Base-by-base conservation (phyloP, 2,329 filamentous ascomycete genomes). In the Balansia obtecta region DNA sequence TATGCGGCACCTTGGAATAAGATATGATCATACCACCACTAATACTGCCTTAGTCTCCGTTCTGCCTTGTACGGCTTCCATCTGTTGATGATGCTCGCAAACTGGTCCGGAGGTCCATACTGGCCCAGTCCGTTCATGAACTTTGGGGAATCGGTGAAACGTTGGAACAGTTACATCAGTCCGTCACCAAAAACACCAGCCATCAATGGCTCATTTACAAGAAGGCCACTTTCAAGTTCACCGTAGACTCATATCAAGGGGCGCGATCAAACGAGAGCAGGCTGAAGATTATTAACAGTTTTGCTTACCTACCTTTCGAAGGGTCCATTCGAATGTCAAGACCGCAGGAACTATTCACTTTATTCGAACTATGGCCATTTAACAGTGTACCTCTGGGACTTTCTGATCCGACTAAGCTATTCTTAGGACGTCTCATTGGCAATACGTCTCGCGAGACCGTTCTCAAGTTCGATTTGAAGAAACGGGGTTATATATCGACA, bases 401-500 rank as follows among this genome's bases (percentile, higher is more conserved):
- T 16, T 65, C 68, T n/a, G 69, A 77, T 2, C 84, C 84, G 0
- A 73, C 79, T 37, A 57, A 50, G 15, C 68, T 88, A 22, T 85
- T 85, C 61, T 76, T 97, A 27, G 88, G 87, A 11, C 80, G 89
- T 9, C 79, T 80, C 51, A 65, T 97, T 22, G 83, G 75, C 2
- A 70, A 71, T 12, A 83, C 86, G 2, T 78, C 77, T 3, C 77
- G 91, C 43, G 79, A 86, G 49, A 72, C 83, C 5, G 75, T 87
- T 33, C 71, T 78, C 37, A 85, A 77, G 22, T 94, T 90, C 61
- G 89, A 95, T 64, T 75, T 98, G 20, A 98, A 98, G 73, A 95
- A 95, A 68, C 75, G 93, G 30, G 77, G 78, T 39, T 98, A 98
- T 63, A 97, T 98, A 60, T 88, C 86, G 57, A 97, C 91, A 0